A percentile compares a stretch with the other conserved stretches of the same genome.
Conservation (phyloP, 1,284 basidiomycete species). For the Fomitiporia mediterranea region DNA sequence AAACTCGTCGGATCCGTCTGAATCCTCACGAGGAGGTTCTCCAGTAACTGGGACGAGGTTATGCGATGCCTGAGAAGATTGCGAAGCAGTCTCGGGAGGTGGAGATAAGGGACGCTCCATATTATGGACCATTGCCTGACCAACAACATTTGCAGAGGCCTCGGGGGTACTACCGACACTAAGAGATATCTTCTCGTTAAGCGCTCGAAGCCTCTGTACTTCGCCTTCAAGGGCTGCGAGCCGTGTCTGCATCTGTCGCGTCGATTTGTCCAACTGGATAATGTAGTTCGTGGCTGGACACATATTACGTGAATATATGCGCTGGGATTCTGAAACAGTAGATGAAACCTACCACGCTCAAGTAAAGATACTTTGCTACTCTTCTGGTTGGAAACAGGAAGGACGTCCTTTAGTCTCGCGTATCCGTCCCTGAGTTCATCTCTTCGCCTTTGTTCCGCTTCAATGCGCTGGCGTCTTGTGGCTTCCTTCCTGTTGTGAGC, state of each 20-base stretch:
- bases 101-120: conserved; percentile 59
- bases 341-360: conserved; percentile 63
- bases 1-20: conserved; percentile 16
- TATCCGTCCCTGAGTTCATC: conserved; percentile 87
- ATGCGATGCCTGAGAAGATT: conserved; percentile 33
- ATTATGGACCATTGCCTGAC: conserved; percentile 40
- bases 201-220: conserved; percentile 57
- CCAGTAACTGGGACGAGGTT: conserved; percentile 48
- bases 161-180: conserved; percentile 32
- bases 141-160: conserved; percentile 43
- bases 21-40: conserved; percentile 38
- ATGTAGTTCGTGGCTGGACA: conserved; percentile 69
- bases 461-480: conserved; percentile 74
- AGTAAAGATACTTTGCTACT: conserved; percentile 84
- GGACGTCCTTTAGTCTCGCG: conserved; percentile 77
- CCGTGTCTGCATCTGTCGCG: conserved; percentile 62
- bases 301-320: conserved; percentile 8
- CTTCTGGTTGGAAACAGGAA: conserved; percentile 83
- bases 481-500: conserved; percentile 78
- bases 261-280: conserved; percentile 59
- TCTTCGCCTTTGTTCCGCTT: conserved; percentile 80
- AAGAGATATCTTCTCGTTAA: conserved; percentile 78
- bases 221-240: conserved; percentile 60
- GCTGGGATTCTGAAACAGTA: conserved; percentile 3
- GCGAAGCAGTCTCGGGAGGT: conserved; percentile 43